phyloP scores from a whole-genome alignment of 306 rosid genomes.

The Begonia loranthoides region DNA sequence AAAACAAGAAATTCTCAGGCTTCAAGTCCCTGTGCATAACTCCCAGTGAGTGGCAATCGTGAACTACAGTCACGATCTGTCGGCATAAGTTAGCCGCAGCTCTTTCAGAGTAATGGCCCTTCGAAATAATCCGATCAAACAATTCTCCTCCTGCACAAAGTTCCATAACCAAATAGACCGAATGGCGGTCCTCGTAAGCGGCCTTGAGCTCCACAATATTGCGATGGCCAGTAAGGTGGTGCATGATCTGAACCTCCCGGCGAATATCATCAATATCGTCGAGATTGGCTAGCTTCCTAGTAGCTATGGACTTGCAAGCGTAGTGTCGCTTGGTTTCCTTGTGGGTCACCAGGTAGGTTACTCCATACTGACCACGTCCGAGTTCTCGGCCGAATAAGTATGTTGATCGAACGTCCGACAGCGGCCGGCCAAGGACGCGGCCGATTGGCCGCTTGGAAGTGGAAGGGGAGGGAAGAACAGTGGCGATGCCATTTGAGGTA shows the following conservation, averaged over 20 bases:
- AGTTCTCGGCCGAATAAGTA: slow-evolving; percentile 84
- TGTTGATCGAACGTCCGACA: slow-evolving; percentile 57
- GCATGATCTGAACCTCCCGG: slow-evolving; percentile 97
- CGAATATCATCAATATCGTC: slow-evolving; percentile 79
- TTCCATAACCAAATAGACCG: slow-evolving; percentile 85
- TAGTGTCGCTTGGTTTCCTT: slow-evolving; percentile 50
- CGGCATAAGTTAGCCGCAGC: slow-evolving; percentile 79
- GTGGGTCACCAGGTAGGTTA: slow-evolving; percentile 70
- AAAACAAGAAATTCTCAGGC: slow-evolving; percentile 81
- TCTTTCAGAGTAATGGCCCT: slow-evolving; percentile 85
- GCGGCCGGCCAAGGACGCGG: slow-evolving; percentile 70
- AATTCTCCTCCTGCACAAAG: slow-evolving; percentile 97
- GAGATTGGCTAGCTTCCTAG: slow-evolving; percentile 50
- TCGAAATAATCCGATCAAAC: slow-evolving; percentile 74
- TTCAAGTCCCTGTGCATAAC: slow-evolving; percentile 87
- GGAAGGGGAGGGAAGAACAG: slow-evolving; percentile 50
- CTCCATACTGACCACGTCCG: slow-evolving; percentile 95
- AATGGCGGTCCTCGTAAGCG: slow-evolving; percentile 88
- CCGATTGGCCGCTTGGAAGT: slow-evolving; percentile 37
- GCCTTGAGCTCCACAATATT: slow-evolving; percentile 82
- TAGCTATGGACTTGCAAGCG: slow-evolving; percentile 89
- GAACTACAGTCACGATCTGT: slow-evolving; percentile 81
- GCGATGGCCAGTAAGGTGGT: slow-evolving; percentile 92
- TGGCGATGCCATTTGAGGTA: slow-evolving; percentile 16
- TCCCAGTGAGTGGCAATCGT: slow-evolving; percentile 79